These are phyloP conservation scores for Naganishia sp. DNA, from an alignment of 1,284 basidiomycete species.

Conservation along the genomic window DNA sequence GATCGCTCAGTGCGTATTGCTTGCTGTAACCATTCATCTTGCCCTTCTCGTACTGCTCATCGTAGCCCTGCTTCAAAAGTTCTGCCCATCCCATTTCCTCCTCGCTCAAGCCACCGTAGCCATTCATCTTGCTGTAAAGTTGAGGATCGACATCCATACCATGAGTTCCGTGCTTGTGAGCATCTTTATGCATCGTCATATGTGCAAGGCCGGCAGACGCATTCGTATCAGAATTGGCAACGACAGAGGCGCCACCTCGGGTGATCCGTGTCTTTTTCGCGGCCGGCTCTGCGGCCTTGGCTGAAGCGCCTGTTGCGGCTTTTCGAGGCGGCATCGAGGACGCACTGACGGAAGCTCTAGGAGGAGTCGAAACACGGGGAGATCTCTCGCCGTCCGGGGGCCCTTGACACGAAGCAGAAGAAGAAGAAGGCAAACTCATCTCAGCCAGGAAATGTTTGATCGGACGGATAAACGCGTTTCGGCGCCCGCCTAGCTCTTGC, in stretches of 20 bases:
- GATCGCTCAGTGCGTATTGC: slow-evolving; percentile 28
- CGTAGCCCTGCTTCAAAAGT: slow-evolving; percentile 31
- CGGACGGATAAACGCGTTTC: too few relatives aligned
- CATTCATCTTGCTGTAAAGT: slow-evolving; percentile 12
- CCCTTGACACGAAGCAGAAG: too few relatives aligned
- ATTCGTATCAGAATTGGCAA: slow-evolving; percentile 1
- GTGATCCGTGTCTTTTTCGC: slow-evolving; percentile 19
- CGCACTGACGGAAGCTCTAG: neutral
- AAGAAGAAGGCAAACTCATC: too few relatives aligned
- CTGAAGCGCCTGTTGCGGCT: slow-evolving; percentile 1
- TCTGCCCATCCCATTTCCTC: slow-evolving; percentile 34
- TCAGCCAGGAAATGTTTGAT: too few relatives aligned
- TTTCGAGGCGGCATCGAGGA: slow-evolving; percentile 16
- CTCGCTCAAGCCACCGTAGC: slow-evolving; percentile 25
- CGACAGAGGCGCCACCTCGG: slow-evolving; percentile 3
- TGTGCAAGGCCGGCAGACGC: neutral
- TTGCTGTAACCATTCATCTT: slow-evolving; percentile 17
- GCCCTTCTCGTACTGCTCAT: slow-evolving; percentile 18
- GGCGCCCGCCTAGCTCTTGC: too few relatives aligned
- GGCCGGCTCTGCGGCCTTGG: slow-evolving; percentile 4
- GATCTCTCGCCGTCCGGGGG: too few relatives aligned
- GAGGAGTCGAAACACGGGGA: neutral
- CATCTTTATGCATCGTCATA: neutral
- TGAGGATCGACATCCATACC: slow-evolving; percentile 7
- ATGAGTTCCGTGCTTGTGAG: neutral